Conservation (phyloP, 176 grass and related monocot genomes). For the Avena insularis region DNA sequence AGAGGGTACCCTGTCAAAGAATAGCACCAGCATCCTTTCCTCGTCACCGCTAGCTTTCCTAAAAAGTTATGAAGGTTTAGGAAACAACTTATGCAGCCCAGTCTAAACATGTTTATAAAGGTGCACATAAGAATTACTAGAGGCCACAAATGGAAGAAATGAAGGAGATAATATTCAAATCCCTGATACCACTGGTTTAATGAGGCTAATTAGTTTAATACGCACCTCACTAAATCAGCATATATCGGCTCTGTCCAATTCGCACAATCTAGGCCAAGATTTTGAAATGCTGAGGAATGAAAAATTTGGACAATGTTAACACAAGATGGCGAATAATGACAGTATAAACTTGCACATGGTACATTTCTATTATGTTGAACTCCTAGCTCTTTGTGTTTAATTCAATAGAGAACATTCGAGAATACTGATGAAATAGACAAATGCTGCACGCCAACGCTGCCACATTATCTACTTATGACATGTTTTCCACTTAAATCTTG, state of each 20-base stretch:
- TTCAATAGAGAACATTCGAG: neutral
- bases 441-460: neutral
- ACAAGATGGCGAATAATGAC: constrained; percentile 18
- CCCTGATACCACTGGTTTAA: constrained; percentile 6
- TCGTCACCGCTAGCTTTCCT: constrained; percentile 91
- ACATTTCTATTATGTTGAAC: neutral
- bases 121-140: neutral
- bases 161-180: neutral
- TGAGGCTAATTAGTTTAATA: constrained; percentile 32
- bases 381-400: neutral
- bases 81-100: constrained; percentile 2
- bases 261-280: constrained; percentile 91
- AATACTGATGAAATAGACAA: neutral
- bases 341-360: neutral
- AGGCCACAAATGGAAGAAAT: neutral
- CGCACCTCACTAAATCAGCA: constrained; percentile 77
- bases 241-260: constrained; percentile 96
- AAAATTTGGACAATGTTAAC: neutral
- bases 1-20: constrained; percentile 80
- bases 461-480: neutral
- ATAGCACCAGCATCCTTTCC: constrained; percentile 84
- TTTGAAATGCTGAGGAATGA: constrained; percentile 76
- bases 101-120: neutral
- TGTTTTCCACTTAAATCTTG: constrained; percentile 6
- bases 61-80: constrained; percentile 46